Evolutionary conservation across 2,329 filamentous ascomycete species (phyloP), one percentile per base, ranked within the genome.

Genomic region (Fusarium fujikuroi): DNA sequence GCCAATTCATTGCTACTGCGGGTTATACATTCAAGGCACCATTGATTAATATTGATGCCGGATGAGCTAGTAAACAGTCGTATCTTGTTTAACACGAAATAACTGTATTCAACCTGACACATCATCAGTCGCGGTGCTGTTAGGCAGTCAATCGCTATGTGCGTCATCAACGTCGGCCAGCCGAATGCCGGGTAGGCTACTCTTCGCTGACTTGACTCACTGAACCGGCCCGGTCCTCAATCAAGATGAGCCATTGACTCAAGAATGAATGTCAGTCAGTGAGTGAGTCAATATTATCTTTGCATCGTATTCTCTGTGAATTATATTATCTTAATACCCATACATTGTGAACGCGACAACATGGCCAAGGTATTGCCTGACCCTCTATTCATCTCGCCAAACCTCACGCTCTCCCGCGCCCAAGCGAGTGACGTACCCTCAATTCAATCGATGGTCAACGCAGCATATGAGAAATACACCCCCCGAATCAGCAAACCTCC

Each of bases 391-490:
- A 28, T 21, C 2, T 30, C 18, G 0, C 2, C 32, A 19, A 11
- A 40, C 1, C 40, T 68, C 11, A 28, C 28, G 0, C 42, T 76
- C 2, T n/a, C n/a, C 8, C 49, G 68, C 21, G 70, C 72, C 2
- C 28, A 37, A 7, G 5, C n/a, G 1, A 43, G 39, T 7, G 70
- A 82, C 32, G 63, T 80, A 52, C 77, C 80, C n/a, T 60, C 64
- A 44, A 80, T 82, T 34, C 75, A 78, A 50, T 37, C 57, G 16
- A 80, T 83, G 46, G 76, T 80, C 46, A 69, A 72, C 16, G 70
- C 71, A 23, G 81, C 80, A 39, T 81, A 81, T 63, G 65, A 76
- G 9, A 83, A 80, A 53, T 82, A 81, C 64, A 77, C 80, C 34
- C 72, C 80, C 18, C 80, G 80, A 8, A 81, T 82, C 56, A 80